Base-by-base conservation (phyloP, 2,329 filamentous ascomycete genomes). In the Arthrinium puccinioides region DNA sequence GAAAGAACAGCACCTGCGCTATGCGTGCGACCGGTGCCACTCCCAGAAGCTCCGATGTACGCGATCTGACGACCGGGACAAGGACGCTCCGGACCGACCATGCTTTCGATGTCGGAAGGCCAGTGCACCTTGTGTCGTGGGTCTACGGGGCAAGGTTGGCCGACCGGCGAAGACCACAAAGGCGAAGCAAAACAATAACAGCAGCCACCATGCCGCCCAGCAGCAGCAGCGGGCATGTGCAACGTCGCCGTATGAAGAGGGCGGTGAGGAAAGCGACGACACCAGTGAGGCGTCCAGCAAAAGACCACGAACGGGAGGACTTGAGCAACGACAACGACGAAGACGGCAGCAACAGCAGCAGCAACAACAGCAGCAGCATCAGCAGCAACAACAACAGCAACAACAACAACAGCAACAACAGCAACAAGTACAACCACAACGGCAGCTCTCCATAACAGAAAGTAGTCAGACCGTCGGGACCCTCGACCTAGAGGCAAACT, bases 1-100 rank as follows among this genome's bases (percentile, higher is more conserved):
- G 13, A 33, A 25, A 21, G 32, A 25, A n/a, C 32, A 33, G n/a
- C 32, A 20, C 18, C 23, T 33, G 8, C 32, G 32, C n/a, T 33
- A 25, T 24, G 32, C 32, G 2, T 33, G 32, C 9, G 32, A 33
- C 15, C 21, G 21, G n/a, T 33, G 32, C 32, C 32, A 33, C 11
- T 14, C 23, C 9, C 21, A 33, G n/a, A 33, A 33, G 32, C 21
- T 33, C 21, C 32, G 32, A 10, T 33, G 32, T 15, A 33, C 15
- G 8, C 21, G 32, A 10, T 16, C 21, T 2, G 21, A 33, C n/a
- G 20, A 33, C 8, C n/a, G 32, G 5, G 21, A 9, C 13, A 25
- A n/a, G 8, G 32, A 21, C 4, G 13, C n/a, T 13, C 21, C n/a
- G 7, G 32, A 16, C 13, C 15, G 24, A 21, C 14, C 32, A 7